Conservation (phyloP, 306 rosid genomes). For the Ziziphus jujuba region DNA sequence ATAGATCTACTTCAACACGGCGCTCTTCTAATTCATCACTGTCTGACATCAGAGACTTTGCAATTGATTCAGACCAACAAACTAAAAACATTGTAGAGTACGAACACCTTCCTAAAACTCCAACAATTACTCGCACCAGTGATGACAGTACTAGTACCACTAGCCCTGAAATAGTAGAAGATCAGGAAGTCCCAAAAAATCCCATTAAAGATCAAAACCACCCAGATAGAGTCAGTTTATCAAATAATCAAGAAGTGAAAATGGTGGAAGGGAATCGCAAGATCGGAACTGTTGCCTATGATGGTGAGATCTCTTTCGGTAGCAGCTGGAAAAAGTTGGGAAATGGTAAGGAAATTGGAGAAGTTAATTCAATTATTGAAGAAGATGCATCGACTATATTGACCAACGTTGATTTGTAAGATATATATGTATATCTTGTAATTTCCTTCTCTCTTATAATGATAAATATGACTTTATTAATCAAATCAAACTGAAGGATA, state of each 20-base stretch:
- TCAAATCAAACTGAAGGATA: too few species aligned
- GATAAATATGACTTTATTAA: neutral
- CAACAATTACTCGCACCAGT: neutral
- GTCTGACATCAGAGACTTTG: slow-evolving; percentile 5
- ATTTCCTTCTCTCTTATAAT: neutral
- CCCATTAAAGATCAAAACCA: too few species aligned
- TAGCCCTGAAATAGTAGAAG: slow-evolving; percentile 19
- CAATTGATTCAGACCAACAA: neutral
- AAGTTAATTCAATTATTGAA: slow-evolving; percentile 44
- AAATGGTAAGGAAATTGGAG: slow-evolving; percentile 33
- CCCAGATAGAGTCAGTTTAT: neutral
- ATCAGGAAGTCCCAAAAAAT: neutral
- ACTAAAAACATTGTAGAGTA: slow-evolving; percentile 8
- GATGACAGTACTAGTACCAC: neutral
- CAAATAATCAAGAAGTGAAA: slow-evolving; percentile 11
- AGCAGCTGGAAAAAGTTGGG: slow-evolving; percentile 42
- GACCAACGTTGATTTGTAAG: slow-evolving; percentile 13
- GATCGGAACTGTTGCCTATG: slow-evolving; percentile 33
- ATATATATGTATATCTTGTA: slow-evolving; percentile 6
- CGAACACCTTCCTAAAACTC: slow-evolving; percentile 2
- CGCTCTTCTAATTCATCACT: slow-evolving; percentile 1
- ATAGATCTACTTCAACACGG: slow-evolving; percentile 14
- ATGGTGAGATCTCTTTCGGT: slow-evolving; percentile 63
- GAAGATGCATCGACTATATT: slow-evolving; percentile 33
- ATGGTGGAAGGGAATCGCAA: slow-evolving; percentile 21